Evolutionary conservation across 805 yeast genomes (phyloP).

Genomic region (Candida insectalens): DNA sequence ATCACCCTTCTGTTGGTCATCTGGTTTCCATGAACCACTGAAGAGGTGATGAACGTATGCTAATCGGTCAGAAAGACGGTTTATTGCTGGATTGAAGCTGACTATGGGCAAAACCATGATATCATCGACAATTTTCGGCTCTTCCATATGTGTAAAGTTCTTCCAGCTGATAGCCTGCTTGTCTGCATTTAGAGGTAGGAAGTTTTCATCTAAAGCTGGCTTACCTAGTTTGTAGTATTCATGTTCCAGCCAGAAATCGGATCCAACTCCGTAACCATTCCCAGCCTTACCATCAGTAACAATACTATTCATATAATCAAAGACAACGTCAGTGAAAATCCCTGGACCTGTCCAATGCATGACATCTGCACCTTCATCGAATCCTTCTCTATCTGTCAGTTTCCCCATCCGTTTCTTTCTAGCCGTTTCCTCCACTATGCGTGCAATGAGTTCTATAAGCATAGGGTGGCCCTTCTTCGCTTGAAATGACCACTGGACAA

Average conservation of each 20-base stretch:
- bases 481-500: constrained; percentile 73
- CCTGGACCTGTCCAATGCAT: constrained; percentile 76
- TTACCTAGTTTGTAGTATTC: constrained; percentile 9
- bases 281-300: constrained; percentile 53
- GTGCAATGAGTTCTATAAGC: constrained; percentile 62
- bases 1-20: too few species aligned
- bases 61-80: constrained; percentile 26
- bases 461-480: constrained; percentile 84
- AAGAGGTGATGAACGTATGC: constrained; percentile 82
- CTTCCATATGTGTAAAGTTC: constrained; percentile 65
- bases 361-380: constrained; percentile 23
- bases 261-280: constrained; percentile 22
- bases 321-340: constrained; percentile 62
- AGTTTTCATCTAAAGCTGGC: constrained; percentile 8
- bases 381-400: constrained; percentile 20
- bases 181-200: constrained; percentile 11
- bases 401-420: constrained; percentile 9
- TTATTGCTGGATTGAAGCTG: constrained; percentile 9
- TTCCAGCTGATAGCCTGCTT: constrained; percentile 44
- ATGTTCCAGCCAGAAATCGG: constrained; percentile 11
- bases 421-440: constrained; percentile 52
- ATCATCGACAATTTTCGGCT: constrained; percentile 73
- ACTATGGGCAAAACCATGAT: constrained; percentile 81
- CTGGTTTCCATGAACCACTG: constrained; percentile 51
- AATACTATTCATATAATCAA: constrained; percentile 62